Evolutionary conservation across 148 eudicot species (phyloP), one percentile per base, ranked within the genome.

Genomic region (Simmondsia chinensis): DNA sequence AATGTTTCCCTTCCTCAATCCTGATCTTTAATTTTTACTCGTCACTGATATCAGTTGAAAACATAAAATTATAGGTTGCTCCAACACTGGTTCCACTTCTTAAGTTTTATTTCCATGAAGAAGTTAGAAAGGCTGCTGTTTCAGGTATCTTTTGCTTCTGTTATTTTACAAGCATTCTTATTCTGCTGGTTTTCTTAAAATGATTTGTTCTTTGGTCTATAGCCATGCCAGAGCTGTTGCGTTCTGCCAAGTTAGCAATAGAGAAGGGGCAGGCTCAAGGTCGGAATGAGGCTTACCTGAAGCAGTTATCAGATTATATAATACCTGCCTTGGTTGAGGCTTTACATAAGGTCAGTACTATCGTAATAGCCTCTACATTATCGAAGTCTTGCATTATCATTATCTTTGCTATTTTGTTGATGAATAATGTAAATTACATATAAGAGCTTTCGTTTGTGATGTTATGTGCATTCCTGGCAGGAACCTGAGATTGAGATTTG

Each of bases 281-380:
- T 30, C 66, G 62, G 28, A 64, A 64, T 33, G 75, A 64, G 55
- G 24, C 67, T 45, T 65, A 65, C 32, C 58, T 64, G 25, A 70
- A 59, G 50, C 66, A 64, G 44, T 55, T 70, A 35, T 54, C 63
- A 39, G 66, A 65, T 40, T 59, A 39, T 36, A 64, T 70, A 10
- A 47, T 70, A 32, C 75, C 66, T 33, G 71, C 75, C 45, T 46
- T 70, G 63, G 71, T 70, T 34, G 75, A 64, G 59, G 75, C 75
- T 45, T 46, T 70, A 34, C 60, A 70, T 59, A 64, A 64, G 71
- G 75, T 70, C 4, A 48, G 5, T 3, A 12, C 9, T 21, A 35
- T 43, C 11, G 20, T 3, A n/a, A n/a, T n/a, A n/a, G 8, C 20
- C 2, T 42, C 50, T 34, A 22, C 24, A 12, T 39, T 0, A n/a